Base-by-base conservation (phyloP, 1,284 basidiomycete species). In the Trametes sp. region DNA sequence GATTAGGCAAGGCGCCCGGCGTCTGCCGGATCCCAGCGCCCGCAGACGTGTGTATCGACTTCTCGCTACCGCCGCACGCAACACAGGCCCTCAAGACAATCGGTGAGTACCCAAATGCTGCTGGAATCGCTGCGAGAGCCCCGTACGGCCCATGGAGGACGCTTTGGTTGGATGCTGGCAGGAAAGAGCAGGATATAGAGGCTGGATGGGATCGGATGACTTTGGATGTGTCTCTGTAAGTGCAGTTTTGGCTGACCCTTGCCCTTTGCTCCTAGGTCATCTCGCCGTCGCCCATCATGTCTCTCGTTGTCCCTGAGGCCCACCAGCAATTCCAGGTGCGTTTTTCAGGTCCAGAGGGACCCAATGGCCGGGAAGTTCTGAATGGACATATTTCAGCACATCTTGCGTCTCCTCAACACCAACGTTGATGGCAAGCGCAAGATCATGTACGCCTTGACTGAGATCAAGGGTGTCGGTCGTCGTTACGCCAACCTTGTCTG, bases 391-490 rank as follows among this genome's bases (percentile, higher is more conserved):
- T 13, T 72, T 28, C 13, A 96, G 93, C 95, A 97, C 87, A 98
- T 98, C 80, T 83, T 98, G 69, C 96, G 98, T 94, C 88, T 99
- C 62, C 89, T 99, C 77, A 98, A 99, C 89, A 99, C 98, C 78
- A 99, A 99, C 84, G 98, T 99, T 74, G 96, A 98, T 82, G 98
- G 97, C 71, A 96, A 96, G 82, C 91, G 96, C 77, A 98, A 98
- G 87, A 93, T 98, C 80, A 96, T 96, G 95, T 98, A 94, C 80
- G 92, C 95, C 74, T 79, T 98, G 84, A 98, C 95, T 57, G 95
- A 99, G 86, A 99, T 99, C 87, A 98, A 98, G 87, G 98, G 98
- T 92, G 97, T 99, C 70, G 98, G 98, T 77, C 92, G 98, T 70
- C 93, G 98, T 66, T 99, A 98, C 84, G 90, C 98, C 78, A 99